Evolutionary conservation across 805 yeast species (phyloP).

Genomic region (Teunomyces aglyptinius): DNA sequence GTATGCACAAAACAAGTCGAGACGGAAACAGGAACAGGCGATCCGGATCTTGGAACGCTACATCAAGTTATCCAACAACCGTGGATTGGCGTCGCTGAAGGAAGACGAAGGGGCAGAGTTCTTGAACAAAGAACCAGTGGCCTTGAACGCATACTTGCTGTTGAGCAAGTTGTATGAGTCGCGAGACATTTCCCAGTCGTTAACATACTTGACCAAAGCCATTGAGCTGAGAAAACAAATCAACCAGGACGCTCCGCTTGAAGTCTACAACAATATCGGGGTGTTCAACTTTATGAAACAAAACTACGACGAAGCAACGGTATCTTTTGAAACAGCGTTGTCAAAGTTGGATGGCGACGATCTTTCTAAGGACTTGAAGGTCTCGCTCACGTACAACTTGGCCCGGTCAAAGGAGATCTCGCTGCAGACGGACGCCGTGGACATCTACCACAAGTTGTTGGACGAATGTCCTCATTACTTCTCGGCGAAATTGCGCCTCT

Average conservation of each 20-base stretch:
- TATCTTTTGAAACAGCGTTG: constrained; percentile 51
- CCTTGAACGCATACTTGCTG: constrained; percentile 62
- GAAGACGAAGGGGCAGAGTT: constrained; percentile 17
- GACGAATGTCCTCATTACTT: constrained; percentile 64
- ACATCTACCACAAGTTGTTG: constrained; percentile 56
- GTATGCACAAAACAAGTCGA: constrained; percentile 51
- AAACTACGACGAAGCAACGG: constrained; percentile 55
- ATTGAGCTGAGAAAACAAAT: constrained; percentile 47
- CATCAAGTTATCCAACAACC: constrained; percentile 56
- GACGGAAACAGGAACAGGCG: constrained; percentile 50
- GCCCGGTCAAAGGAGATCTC: constrained; percentile 70
- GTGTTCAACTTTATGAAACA: constrained; percentile 72
- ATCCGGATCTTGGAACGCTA: constrained; percentile 68
- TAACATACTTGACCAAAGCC: constrained; percentile 61
- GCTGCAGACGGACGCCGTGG: constrained; percentile 33
- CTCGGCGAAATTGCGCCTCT: constrained; percentile 70
- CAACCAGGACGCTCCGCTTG: constrained; percentile 50
- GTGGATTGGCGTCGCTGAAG: constrained; percentile 26
- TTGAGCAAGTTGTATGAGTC: constrained; percentile 71
- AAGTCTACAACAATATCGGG: constrained; percentile 79
- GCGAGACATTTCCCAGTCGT: constrained; percentile 63
- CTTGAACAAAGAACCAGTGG: constrained; percentile 51
- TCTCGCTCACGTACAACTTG: constrained; percentile 55
- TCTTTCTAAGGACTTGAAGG: constrained; percentile 26
- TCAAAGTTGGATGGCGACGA: constrained; percentile 46